A percentile compares a stretch with the other conserved stretches of the same genome.
phyloP scores from a whole-genome alignment of 305 asterid genomes.

The Fraxinus latifolia region DNA sequence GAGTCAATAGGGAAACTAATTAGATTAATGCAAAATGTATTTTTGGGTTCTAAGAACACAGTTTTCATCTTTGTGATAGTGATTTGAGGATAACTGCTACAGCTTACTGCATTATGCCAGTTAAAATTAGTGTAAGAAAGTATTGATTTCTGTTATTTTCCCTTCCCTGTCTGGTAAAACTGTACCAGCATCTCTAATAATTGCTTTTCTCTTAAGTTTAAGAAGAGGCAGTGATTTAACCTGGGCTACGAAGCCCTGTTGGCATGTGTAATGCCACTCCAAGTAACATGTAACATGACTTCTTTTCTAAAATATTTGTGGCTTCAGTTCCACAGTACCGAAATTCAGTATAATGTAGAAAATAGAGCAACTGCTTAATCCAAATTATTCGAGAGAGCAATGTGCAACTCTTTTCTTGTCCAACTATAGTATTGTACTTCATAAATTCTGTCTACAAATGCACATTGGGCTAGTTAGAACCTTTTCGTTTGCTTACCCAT shows the following conservation, averaged over 20 bases:
- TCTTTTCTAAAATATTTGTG: neutral
- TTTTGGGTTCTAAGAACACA: neutral
- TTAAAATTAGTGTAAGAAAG: neutral
- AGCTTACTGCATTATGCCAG: neutral
- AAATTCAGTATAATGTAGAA: neutral
- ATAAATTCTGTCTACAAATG: neutral
- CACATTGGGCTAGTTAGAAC: neutral
- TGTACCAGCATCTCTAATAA: neutral
- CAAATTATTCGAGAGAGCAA: neutral
- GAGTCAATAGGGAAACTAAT: neutral
- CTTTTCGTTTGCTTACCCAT: neutral
- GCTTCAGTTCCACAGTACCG: neutral
- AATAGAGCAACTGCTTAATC: neutral
- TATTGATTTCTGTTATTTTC: neutral
- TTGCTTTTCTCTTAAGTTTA: neutral
- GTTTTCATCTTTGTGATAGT: neutral
- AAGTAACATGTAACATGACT: neutral
- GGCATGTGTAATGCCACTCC: neutral
- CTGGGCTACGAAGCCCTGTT: neutral
- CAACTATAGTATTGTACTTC: neutral
- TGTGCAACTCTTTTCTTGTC: neutral
- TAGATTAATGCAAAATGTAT: neutral
- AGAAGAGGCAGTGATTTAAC: neutral
- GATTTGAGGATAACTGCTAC: slow-evolving; percentile 2
- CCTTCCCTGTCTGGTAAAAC: neutral